Evolutionary conservation across 108 stramenopile genomes (phyloP).

Genomic region (Thalassiosira profunda): DNA sequence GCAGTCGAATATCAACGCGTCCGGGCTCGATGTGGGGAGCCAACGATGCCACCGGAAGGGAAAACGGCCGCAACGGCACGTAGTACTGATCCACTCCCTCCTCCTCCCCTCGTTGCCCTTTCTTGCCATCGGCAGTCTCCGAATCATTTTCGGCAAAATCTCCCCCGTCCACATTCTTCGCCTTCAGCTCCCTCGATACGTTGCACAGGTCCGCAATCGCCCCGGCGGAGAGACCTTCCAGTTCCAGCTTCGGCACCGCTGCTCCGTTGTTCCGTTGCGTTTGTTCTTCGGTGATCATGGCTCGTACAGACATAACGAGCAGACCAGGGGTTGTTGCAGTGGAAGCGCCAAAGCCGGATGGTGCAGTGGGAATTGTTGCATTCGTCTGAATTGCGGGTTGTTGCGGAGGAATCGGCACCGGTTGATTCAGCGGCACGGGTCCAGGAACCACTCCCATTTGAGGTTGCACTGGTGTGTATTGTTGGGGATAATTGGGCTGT

Average conservation of each 20-base stretch:
- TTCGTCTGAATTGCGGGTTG: neutral
- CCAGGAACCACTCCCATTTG: no score
- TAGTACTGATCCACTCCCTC: constrained; percentile 44
- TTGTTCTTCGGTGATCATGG: constrained; percentile 49
- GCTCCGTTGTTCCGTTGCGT: neutral
- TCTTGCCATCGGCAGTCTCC: neutral
- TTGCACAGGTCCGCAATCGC: constrained; percentile 50
- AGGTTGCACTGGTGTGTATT: no score
- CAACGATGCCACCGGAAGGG: constrained; percentile 27
- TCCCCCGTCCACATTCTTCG: constrained; percentile 44
- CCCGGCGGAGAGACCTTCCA: constrained; percentile 50
- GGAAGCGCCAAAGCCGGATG: constrained; percentile 14
- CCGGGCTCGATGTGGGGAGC: constrained; percentile 55
- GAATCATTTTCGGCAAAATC: constrained; percentile 36
- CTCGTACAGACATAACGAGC: constrained; percentile 45
- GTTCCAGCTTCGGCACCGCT: constrained; percentile 29
- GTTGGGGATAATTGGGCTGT: neutral
- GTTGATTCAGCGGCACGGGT: no score
- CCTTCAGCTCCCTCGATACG: constrained; percentile 32
- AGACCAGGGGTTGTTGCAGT: constrained; percentile 34
- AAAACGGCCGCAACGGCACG: constrained; percentile 43
- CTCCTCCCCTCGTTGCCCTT: neutral
- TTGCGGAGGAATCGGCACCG: constrained; percentile 5
- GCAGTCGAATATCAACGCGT: constrained; percentile 52
- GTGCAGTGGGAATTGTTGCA: neutral